Percentiles rank a stretch among this genome's conserved stretches.
Conservation (phyloP, 768 basidiomycete species). For the Termitomyces sp. region DNA sequence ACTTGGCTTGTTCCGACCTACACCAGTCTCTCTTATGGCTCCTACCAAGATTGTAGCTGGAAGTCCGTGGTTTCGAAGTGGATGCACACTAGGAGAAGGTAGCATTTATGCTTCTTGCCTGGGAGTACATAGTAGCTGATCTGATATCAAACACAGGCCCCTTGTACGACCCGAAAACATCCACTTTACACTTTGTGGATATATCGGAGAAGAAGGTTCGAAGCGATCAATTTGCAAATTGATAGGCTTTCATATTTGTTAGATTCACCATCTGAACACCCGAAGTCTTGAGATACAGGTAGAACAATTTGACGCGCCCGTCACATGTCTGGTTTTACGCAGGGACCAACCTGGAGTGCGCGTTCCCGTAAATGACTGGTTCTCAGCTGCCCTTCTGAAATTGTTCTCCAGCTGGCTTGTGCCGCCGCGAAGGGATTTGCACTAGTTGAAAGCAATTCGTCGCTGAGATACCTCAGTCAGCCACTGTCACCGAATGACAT, state of each 20-base stretch:
- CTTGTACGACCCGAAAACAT: conserved; percentile 50
- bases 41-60: conserved; percentile 31
- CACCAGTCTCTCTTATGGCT: conserved; percentile 9
- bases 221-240: neutral
- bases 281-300: conserved; percentile 30
- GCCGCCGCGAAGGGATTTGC: conserved; percentile 55
- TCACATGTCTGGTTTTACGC: conserved; percentile 56
- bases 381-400: neutral
- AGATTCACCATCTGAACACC: conserved; percentile 52
- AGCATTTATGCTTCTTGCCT: neutral
- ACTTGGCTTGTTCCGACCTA: conserved; percentile 2
- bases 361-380: neutral
- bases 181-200: conserved; percentile 63
- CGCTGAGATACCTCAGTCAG: conserved; percentile 42
- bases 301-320: conserved; percentile 48
- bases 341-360: conserved; percentile 39
- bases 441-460: conserved; percentile 37
- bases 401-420: conserved; percentile 43
- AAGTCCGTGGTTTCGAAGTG: conserved; percentile 42
- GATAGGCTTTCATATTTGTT: neutral
- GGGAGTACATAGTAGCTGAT: conserved; percentile 3
- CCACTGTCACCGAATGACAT: conserved; percentile 41
- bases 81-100: conserved; percentile 65
- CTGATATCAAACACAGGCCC: conserved; percentile 40
- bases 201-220: conserved; percentile 49